Evolutionary conservation across 106 monocot genomes (phyloP), one percentile per base, ranked within the genome.

Genomic region (Triglochin maritima): DNA sequence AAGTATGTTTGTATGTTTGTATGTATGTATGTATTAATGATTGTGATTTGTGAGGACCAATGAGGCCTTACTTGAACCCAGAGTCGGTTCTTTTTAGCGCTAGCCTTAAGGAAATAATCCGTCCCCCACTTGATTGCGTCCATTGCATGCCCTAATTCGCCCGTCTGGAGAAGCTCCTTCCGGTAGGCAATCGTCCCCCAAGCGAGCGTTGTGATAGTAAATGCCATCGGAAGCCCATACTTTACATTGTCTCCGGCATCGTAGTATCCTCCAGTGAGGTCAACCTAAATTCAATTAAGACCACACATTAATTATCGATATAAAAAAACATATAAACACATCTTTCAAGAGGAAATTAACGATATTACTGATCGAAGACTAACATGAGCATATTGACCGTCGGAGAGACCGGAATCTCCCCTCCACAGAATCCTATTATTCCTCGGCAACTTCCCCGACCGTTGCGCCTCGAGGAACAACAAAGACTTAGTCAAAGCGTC

Each of bases 221-320:
- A 98, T 14, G 91, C 96, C 96, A 98, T 91, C 0, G 96, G 91
- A 47, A 98, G 61, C 5, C 88, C 96, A 57, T 84, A 98, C 67
- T 98, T 98, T 3, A 88, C 96, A 54, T 96, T 96, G 81, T 96
- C 95, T 47, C 95, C 95, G n/a, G 90, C 95, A 60, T 64, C 64
- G n/a, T 64, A 64, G 64, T 64, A 64, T 49, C 64, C 64, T n/a
- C 64, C 64, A 6, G 47, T 46, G 47, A 64, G 64, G 49, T 64
- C 64, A 10, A 64, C 49, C 64, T 64, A 46, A 5, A 29, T 0
- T 13, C 14, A 8, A 59, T 59, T 41, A 8, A 59, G 15, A 17
- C 9, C 4, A 2, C 59, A 87, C 86, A 44, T 87, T 13, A 41
- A 16, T 17, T 85, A 60, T 89, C 86, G 3, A 89, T 82, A 54